Base-by-base conservation (phyloP, 1,139 yeast genomes). In the Candida tetrigidarum region DNA sequence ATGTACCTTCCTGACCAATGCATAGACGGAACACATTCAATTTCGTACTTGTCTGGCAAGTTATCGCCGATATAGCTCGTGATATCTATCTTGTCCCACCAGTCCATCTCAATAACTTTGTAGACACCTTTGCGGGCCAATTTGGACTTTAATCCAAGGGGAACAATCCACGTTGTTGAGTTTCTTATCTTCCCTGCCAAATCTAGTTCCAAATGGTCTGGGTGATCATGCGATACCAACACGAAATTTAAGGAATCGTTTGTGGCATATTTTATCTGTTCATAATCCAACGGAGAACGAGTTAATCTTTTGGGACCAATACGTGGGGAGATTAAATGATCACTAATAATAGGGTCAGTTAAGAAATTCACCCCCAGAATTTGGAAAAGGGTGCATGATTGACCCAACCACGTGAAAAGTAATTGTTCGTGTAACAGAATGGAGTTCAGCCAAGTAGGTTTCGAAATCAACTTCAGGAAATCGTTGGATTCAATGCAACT, bases 21-120 rank as follows among this genome's bases (percentile, higher is more conserved):
- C 97, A 92, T 92, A 0, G 97, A 90, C 0, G 98, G 98, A 0
- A 95, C 80, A 64, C 97, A 89, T 1, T 89, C 91, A 26, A 92
- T 71, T 53, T 88, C 92, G 70, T 86, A 90, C 18, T 76, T 70
- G 47, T 81, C 84, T 2, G 70, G 66, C 6, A 71, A 59, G 14
- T 54, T 55, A 38, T 63, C 57, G n/a, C 57, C 54, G 41, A 67
- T 60, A 49, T 56, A 66, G 7, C 62, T 58, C 14, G 67, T 67
- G 39, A 86, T 58, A 5, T 77, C 70, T 3, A 78, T 62, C 14
- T 77, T 71, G 44, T 91, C 92, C 98, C 98, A 92, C 98, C 98
- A 92, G 54, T 87, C 85, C 81, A 92, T 71, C 61, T 92, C 97
- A 1, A 83, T 70, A 5, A 76, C 74, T 28, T 80, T 77, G 46